Base-by-base conservation (phyloP, 148 eudicot genomes). In the Fagopyrum esculentum region DNA sequence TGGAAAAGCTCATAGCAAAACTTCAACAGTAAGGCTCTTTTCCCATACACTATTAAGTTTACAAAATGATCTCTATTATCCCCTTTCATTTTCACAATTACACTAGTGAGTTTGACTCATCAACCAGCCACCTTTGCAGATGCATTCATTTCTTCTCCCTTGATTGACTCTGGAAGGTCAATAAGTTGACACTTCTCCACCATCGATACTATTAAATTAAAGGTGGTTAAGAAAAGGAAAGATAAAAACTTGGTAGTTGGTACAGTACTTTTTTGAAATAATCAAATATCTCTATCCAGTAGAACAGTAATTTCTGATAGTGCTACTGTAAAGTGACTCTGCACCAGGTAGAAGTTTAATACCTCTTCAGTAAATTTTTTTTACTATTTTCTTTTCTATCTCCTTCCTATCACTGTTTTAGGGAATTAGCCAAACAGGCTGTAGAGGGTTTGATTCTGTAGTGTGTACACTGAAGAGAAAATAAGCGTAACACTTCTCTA, bases 1-100 rank as follows among this genome's bases (percentile, higher is more conserved):
- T 95, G 50, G 87, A 86, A 75, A 95, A 95, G 87, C 99, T 95
- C 69, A 80, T 92, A 64, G 87, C 91, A 52, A 95, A 95, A 82
- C 75, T 95, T 80, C 92, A 88, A 83, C 99, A 95, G 99, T 95
- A 82, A 85, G 96, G 73, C 76, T 47, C 68, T 75, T 55, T 46
- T 22, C 73, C 52, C 68, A 50, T 52, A 45, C 22, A 19, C 43
- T 61, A 6, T 29, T 35, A 19, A 61, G 44, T 29, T 66, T 66
- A 15, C 47, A 15, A 29, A n/a, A 63, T 30, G 15, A 30, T 66
- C 30, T 66, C 47, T 66, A 5, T 66, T 69, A 40, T 50, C 26
- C 72, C 29, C 68, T 26, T 61, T 49, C 40, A 60, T 60, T 60
- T 26, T 59, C 64, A 5, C 13, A 35, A 35, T 35, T 35, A 35